phyloP scores from a whole-genome alignment of 2,329 filamentous ascomycete genomes.

The Achaetomium macrosporum region DNA sequence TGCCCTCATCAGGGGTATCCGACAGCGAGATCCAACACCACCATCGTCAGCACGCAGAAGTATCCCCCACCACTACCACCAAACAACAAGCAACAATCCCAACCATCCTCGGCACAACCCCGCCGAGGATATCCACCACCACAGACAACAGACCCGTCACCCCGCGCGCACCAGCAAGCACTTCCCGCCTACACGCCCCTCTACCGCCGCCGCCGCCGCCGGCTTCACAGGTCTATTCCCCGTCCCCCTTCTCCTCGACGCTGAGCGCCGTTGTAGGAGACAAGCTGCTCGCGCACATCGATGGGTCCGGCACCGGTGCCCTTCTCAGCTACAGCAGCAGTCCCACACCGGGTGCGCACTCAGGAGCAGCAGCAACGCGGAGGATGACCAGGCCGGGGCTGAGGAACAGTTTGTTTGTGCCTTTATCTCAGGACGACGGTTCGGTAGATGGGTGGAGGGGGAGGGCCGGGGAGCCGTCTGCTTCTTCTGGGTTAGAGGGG shows the following conservation, averaged over 20 bases:
- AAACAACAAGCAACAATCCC: neutral
- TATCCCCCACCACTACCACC: neutral
- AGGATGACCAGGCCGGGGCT: conserved; percentile 43
- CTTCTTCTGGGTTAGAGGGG: conserved; percentile 11
- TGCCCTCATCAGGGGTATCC: conserved; percentile 6
- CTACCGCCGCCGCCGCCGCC: conserved; percentile 30
- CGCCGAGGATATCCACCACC: neutral
- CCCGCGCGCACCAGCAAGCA: conserved; percentile 26
- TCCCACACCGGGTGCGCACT: neutral
- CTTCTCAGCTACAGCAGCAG: neutral
- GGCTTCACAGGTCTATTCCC: conserved; percentile 49
- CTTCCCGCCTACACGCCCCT: no score
- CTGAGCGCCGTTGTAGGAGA: conserved; percentile 54
- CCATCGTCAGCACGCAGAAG: neutral
- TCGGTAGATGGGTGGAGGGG: conserved; percentile 9
- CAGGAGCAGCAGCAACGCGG: conserved; percentile 32
- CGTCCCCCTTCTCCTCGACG: conserved; percentile 54
- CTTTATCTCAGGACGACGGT: conserved; percentile 34
- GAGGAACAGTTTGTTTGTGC: conserved; percentile 50
- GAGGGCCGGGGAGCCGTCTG: neutral
- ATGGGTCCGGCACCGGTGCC: conserved; percentile 31
- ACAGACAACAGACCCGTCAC: conserved; percentile 26
- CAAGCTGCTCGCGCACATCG: conserved; percentile 44
- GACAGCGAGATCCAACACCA: conserved; percentile 24
- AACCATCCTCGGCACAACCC: conserved; percentile 13